phyloP scores from a whole-genome alignment of 495 filamentous ascomycete species.

The Talaromyces adpressus region DNA sequence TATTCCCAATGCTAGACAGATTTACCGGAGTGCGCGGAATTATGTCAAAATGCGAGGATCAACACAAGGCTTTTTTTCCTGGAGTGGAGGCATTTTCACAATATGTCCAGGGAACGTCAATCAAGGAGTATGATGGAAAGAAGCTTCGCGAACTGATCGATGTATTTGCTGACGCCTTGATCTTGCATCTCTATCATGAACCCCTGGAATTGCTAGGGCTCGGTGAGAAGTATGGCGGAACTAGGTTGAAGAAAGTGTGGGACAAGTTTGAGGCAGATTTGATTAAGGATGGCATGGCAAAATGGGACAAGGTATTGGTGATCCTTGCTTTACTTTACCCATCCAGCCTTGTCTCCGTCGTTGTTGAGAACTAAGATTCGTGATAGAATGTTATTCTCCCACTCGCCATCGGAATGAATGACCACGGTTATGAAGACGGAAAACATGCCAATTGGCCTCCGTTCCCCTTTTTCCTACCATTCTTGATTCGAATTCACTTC shows the following conservation, averaged over 20 bases:
- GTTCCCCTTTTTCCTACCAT: background rate
- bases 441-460: background rate
- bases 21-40: constrained; percentile 27
- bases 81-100: constrained; percentile 27
- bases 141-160: constrained; percentile 33
- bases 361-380: background rate
- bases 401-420: background rate
- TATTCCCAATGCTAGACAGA: constrained; percentile 38
- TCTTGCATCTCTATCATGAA: constrained; percentile 35
- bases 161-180: constrained; percentile 26
- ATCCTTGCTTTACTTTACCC: background rate
- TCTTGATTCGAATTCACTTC: constrained; percentile 1
- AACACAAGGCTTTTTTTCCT: constrained; percentile 26
- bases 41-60: constrained; percentile 37
- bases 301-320: background rate
- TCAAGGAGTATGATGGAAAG: constrained; percentile 25
- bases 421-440: constrained; percentile 1
- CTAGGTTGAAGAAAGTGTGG: background rate
- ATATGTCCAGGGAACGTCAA: constrained; percentile 22
- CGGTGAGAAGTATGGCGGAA: constrained; percentile 1
- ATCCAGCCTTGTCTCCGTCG: background rate
- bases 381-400: background rate
- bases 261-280: background rate
- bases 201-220: background rate
- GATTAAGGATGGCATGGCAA: constrained; percentile 1